Conservation (phyloP, 2,329 filamentous ascomycete genomes). For the Microcyclospora pomicola region DNA sequence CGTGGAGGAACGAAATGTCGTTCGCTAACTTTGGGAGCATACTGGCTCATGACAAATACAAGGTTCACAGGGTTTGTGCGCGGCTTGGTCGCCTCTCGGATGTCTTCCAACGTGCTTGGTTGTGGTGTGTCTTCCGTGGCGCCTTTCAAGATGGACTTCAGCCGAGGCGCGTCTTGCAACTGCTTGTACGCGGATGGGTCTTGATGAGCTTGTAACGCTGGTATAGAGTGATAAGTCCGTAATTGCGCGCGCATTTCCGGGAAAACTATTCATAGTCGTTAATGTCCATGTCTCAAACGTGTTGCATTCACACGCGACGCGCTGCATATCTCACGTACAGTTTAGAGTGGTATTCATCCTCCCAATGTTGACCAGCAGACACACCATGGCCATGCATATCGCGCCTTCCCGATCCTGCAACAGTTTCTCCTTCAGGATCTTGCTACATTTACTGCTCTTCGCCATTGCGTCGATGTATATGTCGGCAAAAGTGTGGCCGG, state of each 20-base stretch:
- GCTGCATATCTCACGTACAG: conserved; percentile 44
- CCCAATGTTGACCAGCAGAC: conserved; percentile 88
- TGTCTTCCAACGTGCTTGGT: conserved; percentile 68
- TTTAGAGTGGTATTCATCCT: conserved; percentile 98
- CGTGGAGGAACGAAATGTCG: conserved; percentile 71
- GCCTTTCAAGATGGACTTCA: conserved; percentile 95
- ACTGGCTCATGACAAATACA: conserved; percentile 85
- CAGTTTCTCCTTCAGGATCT: conserved; percentile 93
- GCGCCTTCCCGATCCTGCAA: conserved; percentile 82
- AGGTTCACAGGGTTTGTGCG: conserved; percentile 94
- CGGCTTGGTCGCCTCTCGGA: conserved; percentile 54
- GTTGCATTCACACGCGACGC: background rate
- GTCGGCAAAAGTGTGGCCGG: conserved; percentile 70
- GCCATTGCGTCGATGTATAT: conserved; percentile 99
- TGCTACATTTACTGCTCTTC: conserved; percentile 96
- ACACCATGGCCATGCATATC: conserved; percentile 99
- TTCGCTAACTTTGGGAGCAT: conserved; percentile 82
- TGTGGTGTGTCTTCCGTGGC: conserved; percentile 84
- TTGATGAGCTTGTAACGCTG: conserved; percentile 85
- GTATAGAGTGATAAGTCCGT: conserved; percentile 94
- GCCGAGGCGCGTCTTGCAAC: conserved; percentile 82
- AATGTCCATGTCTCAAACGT: conserved; percentile 8
- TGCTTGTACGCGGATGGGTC: conserved; percentile 96
- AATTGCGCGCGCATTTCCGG: conserved; percentile 97
- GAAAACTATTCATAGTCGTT: conserved; percentile 52